Base-by-base conservation (phyloP, 139 green algal genomes). In the Chlamydomonas eustigma region DNA sequence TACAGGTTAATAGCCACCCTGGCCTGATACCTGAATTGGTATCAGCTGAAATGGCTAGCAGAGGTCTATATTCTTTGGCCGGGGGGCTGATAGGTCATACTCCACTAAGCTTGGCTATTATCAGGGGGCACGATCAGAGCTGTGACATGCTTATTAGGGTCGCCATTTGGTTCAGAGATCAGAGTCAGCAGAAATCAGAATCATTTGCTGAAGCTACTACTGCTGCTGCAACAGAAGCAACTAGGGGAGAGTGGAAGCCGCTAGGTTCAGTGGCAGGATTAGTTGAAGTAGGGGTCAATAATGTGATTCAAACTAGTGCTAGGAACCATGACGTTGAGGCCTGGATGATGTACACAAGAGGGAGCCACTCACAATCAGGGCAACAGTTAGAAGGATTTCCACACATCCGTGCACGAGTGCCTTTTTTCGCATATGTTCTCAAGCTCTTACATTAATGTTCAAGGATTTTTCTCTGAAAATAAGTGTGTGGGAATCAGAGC, bases 301-400 rank as follows among this genome's bases (percentile, higher is more conserved):
- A 28, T 28, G 52, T 68, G 52, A 25, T 68, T 25, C 6, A 31
- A 4, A 68, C 12, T 4, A 35, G n/a, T 6, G 12, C 8, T 38
- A 39, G 65, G 33, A 73, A 73, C 65, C 39, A 31, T 50, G 65
- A 73, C 31, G 65, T 73, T 25, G 65, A 73, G 65, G 65, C 65
- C 3, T 73, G 65, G 65, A 25, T 73, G 18, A 39, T 50, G 34
- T 73, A 73, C 28, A 34, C 31, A 6, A 34, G 65, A 8, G 32
- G n/a, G 25, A 18, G 18, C 4, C 8, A 73, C 5, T 5, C 6
- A 5, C n/a, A 68, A 25, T 25, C 52, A 68, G 52, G 52, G 32
- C 4, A 37, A 28, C 22, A 28, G 52, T 8, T 8, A 28, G 18
- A 22, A 28, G 44, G 44, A 18, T n/a, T n/a, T n/a, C n/a, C n/a